Evolutionary conservation across 169 alveolate species (phyloP), one percentile per base, ranked within the genome.

Genomic region (Plasmodium vinckei): DNA sequence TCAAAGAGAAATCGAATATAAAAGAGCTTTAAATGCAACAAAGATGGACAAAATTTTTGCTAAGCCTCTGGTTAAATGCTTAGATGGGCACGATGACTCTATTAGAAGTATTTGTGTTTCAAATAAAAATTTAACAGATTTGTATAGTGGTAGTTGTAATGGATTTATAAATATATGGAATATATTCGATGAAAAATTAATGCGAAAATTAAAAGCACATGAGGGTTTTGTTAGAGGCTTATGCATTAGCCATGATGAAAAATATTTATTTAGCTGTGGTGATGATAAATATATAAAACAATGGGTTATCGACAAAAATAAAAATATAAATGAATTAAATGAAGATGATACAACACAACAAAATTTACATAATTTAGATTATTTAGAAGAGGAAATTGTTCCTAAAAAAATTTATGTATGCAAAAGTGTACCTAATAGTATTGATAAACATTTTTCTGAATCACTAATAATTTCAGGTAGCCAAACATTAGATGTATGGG

Each of bases 121-220:
- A 13, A 51, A 33, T 33, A 75, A 13, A 44, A 67, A 59, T 12
- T 70, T 89, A 92, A 63, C 86, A 68, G 98, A 97, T 63, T 73
- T 97, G 49, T 96, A 97, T 61, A 94, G 99, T 51, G 99, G 99
- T 5, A 94, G 98, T 60, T 96, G 97, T 88, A 98, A 98, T 88
- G 99, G 99, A 23, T 99, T 97, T 89, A 88, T 98, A 25, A 94
- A 96, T 82, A 89, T 96, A 68, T 98, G 99, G 99, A 98, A 98
- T 92, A 71, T 98, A 61, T 94, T 97, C 1, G 89, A 94, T 54
- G 91, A 97, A 89, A 94, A 93, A 79, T 94, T 98, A 67, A 91
- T 96, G 68, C 86, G 87, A 87, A 88, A 94, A 53, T 87, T 97
- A 15, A 94, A 97, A 72, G 98, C 99, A 9, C 99, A 98, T 93